phyloP scores from a whole-genome alignment of 2,329 filamentous ascomycete species.

The Penicillium sp. region DNA sequence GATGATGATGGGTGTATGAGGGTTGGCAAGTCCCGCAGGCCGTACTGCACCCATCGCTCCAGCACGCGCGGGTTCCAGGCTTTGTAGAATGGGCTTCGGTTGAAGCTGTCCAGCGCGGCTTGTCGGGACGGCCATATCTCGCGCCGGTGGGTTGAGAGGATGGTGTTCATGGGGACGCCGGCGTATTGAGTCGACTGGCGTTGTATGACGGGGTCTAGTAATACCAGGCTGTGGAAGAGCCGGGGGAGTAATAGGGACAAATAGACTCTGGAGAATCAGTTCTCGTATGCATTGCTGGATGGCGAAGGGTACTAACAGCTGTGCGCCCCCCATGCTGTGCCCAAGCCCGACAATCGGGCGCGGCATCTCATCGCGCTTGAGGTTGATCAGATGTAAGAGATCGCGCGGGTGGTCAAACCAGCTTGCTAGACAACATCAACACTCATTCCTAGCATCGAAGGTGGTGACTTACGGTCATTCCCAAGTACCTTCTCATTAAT shows the following conservation, averaged over 20 bases:
- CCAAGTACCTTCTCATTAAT: constrained; percentile 73
- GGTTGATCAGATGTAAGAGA: constrained; percentile 78
- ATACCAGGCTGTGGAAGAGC: constrained; percentile 68
- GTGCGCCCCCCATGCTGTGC: constrained; percentile 81
- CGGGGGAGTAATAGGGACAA: constrained; percentile 75
- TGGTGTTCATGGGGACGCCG: constrained; percentile 35
- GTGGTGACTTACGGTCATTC: constrained; percentile 70
- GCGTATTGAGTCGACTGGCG: constrained; percentile 38
- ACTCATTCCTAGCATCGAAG: neutral
- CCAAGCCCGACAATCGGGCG: constrained; percentile 79
- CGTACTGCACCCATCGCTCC: constrained; percentile 67
- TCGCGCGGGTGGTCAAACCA: constrained; percentile 87
- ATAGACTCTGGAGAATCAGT: constrained; percentile 45
- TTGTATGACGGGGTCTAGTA: constrained; percentile 81
- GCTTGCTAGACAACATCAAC: constrained; percentile 51
- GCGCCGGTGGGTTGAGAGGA: constrained; percentile 66
- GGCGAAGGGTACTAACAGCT: constrained; percentile 46
- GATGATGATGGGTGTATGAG: constrained; percentile 31
- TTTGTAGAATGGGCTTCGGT: constrained; percentile 69
- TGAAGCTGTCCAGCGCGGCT: constrained; percentile 65
- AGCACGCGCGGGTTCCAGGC: constrained; percentile 79
- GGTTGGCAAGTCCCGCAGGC: constrained; percentile 71
- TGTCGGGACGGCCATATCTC: constrained; percentile 77
- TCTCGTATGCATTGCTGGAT: neutral
- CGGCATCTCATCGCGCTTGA: constrained; percentile 73